phyloP scores from a whole-genome alignment of 345 rosid genomes.

The Litchi chinensis region DNA sequence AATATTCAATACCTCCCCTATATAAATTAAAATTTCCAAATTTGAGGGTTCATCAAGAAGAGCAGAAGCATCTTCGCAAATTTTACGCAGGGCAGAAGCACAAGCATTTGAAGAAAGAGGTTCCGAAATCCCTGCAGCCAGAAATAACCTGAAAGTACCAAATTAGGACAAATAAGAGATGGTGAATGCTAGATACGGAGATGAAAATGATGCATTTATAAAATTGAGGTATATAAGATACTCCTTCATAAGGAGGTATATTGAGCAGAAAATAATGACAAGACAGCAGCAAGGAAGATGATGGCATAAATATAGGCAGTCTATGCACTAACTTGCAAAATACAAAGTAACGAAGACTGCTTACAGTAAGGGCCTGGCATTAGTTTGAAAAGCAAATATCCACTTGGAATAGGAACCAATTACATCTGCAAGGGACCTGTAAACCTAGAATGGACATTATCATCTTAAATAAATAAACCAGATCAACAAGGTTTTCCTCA shows the following conservation, averaged over 20 bases:
- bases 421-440: constrained; percentile 87
- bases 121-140: constrained; percentile 86
- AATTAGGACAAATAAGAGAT: constrained; percentile 37
- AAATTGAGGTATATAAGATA: constrained; percentile 4
- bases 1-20: constrained; percentile 69
- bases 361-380: constrained; percentile 77
- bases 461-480: constrained; percentile 13
- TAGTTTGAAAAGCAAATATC: constrained; percentile 68
- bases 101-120: constrained; percentile 80
- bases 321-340: background rate
- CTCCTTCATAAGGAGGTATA: background rate
- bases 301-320: background rate
- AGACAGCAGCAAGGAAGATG: background rate
- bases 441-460: constrained; percentile 61
- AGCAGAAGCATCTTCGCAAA: constrained; percentile 83
- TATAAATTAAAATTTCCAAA: constrained; percentile 88
- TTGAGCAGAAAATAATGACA: background rate
- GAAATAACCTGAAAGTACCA: constrained; percentile 85
- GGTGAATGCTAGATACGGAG: constrained; percentile 3
- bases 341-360: constrained; percentile 29
- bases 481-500: background rate
- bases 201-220: background rate
- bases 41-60: constrained; percentile 75
- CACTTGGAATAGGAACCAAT: constrained; percentile 94
- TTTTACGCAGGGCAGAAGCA: constrained; percentile 81